Base-by-base conservation (phyloP, 306 rosid genomes). In the Casuarina glauca region DNA sequence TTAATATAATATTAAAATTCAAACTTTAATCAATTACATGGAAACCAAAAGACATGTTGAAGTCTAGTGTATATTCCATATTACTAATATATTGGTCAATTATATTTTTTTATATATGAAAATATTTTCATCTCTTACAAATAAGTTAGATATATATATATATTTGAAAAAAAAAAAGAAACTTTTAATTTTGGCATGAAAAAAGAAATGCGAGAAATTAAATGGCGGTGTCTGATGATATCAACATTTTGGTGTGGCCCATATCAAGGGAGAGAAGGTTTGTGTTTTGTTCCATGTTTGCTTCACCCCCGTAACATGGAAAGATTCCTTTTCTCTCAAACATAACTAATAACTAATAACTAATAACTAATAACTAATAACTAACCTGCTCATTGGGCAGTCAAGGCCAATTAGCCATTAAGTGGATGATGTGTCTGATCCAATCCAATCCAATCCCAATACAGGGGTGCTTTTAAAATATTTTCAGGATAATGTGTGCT, bases 281-380 rank as follows among this genome's bases (percentile, higher is more conserved):
- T 84, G 93, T 88, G 0, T 91, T 60, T 91, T 84, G 86, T 83
- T 78, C 87, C 77, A 79, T 83, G 82, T 85, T 84, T 77, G 79
- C 88, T 85, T 82, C 82, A 57, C 76, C 82, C 82, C 26, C 62
- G 73, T 85, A 90, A 89, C 97, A 89, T 92, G 92, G 90, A 87
- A 89, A 90, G 92, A 95, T 92, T 92, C 98, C 84, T 80, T 74
- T 26, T 76, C 19, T 76, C 84, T 83, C 79, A 85, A 87, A 83
- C 87, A 85, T 71, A 76, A 50, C 32, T 44, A 3, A 44, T 44
- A 48, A 48, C 69, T 70, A 79, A 83, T 84, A 84, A 80, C 79
- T 78, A 84, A 84, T 71, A 76, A 50, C 32, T 44, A 3, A 44
- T 44, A 48, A 48, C 69, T 70, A 79, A 83, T 84, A 84, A 80